Conservation (phyloP, 768 basidiomycete genomes). For the Tubosaeta sp. region DNA sequence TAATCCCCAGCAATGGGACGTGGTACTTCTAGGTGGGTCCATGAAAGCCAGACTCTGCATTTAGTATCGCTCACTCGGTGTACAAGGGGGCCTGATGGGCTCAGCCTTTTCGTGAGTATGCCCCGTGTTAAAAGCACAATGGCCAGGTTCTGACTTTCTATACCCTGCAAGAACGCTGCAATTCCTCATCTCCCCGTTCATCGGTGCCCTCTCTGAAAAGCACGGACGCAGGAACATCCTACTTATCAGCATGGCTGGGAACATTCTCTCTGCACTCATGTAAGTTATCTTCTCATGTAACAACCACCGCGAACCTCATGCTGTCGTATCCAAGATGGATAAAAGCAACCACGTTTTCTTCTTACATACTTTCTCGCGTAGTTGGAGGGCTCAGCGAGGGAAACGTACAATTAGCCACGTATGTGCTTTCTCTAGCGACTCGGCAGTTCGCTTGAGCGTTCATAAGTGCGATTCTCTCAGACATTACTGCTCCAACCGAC, state of each 20-base stretch:
- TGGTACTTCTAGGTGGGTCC: constrained; percentile 81
- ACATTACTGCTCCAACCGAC: constrained; percentile 75
- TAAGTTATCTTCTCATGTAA: constrained; percentile 36
- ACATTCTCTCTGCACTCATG: constrained; percentile 85
- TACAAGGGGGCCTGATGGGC: constrained; percentile 80
- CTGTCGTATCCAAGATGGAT: constrained; percentile 60
- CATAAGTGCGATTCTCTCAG: constrained; percentile 84
- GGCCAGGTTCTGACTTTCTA: constrained; percentile 27
- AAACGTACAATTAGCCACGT: constrained; percentile 96
- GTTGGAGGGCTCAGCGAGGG: constrained; percentile 95
- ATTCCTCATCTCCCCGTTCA: constrained; percentile 76
- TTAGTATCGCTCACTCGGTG: constrained; percentile 6
- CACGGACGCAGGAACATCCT: constrained; percentile 86
- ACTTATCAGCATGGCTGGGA: constrained; percentile 86
- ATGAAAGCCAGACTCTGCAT: background rate
- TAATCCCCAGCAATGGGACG: constrained; percentile 83
- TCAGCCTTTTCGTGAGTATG: constrained; percentile 81
- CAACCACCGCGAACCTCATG: background rate
- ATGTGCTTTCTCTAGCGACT: constrained; percentile 27
- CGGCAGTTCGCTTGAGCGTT: background rate
- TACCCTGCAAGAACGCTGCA: constrained; percentile 61
- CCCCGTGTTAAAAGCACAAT: constrained; percentile 26
- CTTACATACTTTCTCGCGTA: constrained; percentile 84
- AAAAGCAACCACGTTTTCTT: constrained; percentile 83
- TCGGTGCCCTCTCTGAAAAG: constrained; percentile 82